Evolutionary conservation across 2,329 filamentous ascomycete genomes (phyloP).

Genomic region (Alternaria sp.): DNA sequence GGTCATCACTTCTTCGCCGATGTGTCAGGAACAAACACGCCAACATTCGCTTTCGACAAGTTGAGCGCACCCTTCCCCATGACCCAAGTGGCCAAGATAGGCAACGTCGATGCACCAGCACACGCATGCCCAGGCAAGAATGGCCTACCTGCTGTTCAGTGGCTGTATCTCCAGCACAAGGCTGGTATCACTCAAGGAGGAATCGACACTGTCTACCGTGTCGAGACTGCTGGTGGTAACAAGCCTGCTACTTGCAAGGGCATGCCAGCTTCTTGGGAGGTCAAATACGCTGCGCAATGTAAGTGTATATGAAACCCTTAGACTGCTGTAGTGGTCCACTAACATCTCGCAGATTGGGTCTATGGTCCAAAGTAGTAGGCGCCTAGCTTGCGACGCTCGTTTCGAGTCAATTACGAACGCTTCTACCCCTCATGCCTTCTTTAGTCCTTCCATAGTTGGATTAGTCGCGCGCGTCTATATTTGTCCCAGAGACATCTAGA

Average conservation of each 20-base stretch:
- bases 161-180: conserved; percentile 57
- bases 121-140: conserved; percentile 51
- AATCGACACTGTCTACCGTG: conserved; percentile 57
- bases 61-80: conserved; percentile 53
- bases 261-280: conserved; percentile 44
- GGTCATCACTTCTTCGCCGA: conserved; percentile 74
- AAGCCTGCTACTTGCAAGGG: conserved; percentile 52
- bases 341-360: conserved; percentile 53
- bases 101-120: conserved; percentile 62
- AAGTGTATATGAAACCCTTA: conserved; percentile 11
- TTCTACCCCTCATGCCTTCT: conserved; percentile 8
- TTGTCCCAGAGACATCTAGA: not conserved
- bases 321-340: conserved; percentile 4
- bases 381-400: conserved; percentile 17
- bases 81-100: conserved; percentile 58
- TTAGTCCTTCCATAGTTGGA: conserved; percentile 1
- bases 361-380: conserved; percentile 47
- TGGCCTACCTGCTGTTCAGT: conserved; percentile 53
- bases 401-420: conserved; percentile 19
- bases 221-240: conserved; percentile 59
- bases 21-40: conserved; percentile 48
- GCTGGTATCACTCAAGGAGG: conserved; percentile 50
- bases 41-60: conserved; percentile 67
- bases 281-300: conserved; percentile 56
- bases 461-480: conserved; percentile 12